phyloP scores from a whole-genome alignment of 169 alveolate genomes.

The Plasmodium falciparum region DNA sequence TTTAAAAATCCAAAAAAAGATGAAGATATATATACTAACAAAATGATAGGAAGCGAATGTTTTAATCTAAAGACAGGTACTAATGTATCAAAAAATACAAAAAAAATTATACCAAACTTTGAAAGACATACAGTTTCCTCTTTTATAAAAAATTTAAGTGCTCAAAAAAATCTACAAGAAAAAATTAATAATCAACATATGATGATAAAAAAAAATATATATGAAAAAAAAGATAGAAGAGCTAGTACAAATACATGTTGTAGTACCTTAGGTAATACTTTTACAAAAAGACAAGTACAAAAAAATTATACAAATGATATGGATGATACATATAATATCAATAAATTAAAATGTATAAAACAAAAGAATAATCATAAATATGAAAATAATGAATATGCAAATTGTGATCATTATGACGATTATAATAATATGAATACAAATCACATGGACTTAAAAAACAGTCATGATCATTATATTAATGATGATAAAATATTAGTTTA shows the following conservation, averaged over 20 bases:
- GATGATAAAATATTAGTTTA: constrained; percentile 1
- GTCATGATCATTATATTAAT: neutral
- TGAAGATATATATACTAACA: neutral
- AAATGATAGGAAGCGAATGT: neutral
- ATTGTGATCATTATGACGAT: too few species aligned
- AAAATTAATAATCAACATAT: neutral
- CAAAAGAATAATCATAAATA: too few species aligned
- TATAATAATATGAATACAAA: neutral
- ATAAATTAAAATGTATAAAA: neutral
- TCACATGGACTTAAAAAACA: neutral
- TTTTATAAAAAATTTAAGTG: constrained; percentile 56
- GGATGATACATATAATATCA: neutral
- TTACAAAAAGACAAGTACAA: neutral
- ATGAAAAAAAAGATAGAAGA: neutral
- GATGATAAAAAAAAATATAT: too few species aligned
- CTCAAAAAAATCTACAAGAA: constrained; percentile 26
- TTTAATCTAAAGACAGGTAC: constrained; percentile 6
- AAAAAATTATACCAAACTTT: constrained; percentile 35
- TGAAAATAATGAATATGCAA: too few species aligned
- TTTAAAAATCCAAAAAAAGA: neutral
- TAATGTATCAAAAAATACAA: neutral
- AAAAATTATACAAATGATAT: constrained; percentile 4
- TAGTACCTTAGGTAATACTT: neutral
- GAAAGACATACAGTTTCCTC: constrained; percentile 72
- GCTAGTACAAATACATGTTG: neutral